Conservation (phyloP, 306 rosid species). For the Fragaria vesca region DNA sequence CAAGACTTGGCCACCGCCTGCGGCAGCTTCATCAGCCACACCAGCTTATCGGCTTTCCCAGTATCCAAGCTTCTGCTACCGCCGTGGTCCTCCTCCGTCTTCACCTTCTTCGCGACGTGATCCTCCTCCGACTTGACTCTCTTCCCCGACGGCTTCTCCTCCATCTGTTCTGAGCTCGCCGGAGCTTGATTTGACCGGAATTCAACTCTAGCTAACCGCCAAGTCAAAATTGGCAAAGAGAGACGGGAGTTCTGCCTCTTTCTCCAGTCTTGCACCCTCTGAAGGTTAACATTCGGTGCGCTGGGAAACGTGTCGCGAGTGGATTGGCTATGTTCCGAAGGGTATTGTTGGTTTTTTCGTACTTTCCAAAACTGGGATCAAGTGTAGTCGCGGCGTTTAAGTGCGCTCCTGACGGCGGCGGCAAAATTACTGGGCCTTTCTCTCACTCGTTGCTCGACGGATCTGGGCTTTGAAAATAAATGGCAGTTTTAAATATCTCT, state of each 20-base stretch:
- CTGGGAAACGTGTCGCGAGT: background rate
- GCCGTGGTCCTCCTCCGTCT: slow-evolving; percentile 63
- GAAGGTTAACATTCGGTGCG: background rate
- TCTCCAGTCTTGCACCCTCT: background rate
- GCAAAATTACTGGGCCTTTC: too few relatives aligned
- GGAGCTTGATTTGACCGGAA: background rate
- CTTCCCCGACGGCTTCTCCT: slow-evolving; percentile 9
- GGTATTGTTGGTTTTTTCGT: background rate
- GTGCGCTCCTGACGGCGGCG: too few relatives aligned
- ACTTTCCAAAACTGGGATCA: background rate
- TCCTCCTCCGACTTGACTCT: background rate
- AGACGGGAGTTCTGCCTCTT: background rate
- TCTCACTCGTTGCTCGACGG: too few relatives aligned
- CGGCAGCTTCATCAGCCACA: slow-evolving; percentile 98
- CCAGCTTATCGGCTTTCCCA: slow-evolving; percentile 78
- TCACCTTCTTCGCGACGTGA: slow-evolving; percentile 1
- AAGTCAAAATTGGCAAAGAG: background rate
- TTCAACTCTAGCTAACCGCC: background rate
- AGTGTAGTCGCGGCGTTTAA: background rate
- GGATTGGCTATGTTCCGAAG: background rate
- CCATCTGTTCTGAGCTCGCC: background rate
- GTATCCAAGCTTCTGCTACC: slow-evolving; percentile 60
- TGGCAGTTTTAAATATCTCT: too few relatives aligned
- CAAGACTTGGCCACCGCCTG: slow-evolving; percentile 82
- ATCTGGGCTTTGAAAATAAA: too few relatives aligned